Percentiles rank a stretch among this genome's conserved stretches.
phyloP scores from a whole-genome alignment of 2,329 filamentous ascomycete genomes.

The Colletotrichum incanum region DNA sequence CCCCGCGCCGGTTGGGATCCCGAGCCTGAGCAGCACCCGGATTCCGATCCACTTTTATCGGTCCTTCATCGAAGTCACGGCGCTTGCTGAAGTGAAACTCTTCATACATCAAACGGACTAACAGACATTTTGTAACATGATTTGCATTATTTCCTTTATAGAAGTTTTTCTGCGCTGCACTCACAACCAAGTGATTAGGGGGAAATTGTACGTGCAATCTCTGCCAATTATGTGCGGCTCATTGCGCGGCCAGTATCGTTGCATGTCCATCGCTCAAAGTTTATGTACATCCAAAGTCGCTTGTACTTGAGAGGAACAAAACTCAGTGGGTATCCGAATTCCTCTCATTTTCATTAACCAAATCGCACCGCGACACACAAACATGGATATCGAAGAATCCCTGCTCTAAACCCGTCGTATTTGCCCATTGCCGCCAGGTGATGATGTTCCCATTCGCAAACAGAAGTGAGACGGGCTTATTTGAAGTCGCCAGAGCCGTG shows the following conservation, averaged over 20 bases:
- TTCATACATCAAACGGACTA: too few relatives aligned
- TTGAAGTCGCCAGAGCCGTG: conserved; percentile 16
- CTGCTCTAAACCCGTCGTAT: neutral
- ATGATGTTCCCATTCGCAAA: too few relatives aligned
- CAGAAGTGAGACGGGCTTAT: neutral
- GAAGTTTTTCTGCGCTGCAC: too few relatives aligned
- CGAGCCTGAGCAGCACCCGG: neutral
- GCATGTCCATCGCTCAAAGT: neutral
- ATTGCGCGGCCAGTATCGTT: conserved; percentile 1
- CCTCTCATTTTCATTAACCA: neutral
- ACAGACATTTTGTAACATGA: too few relatives aligned
- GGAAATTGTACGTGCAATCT: neutral
- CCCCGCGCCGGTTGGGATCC: neutral
- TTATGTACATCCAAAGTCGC: neutral
- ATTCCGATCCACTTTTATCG: neutral
- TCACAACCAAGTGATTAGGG: too few relatives aligned
- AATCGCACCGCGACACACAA: neutral
- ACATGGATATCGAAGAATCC: neutral
- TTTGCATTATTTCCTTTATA: too few relatives aligned
- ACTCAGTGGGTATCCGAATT: neutral
- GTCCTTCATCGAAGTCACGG: too few relatives aligned
- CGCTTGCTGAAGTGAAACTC: too few relatives aligned
- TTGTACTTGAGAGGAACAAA: neutral
- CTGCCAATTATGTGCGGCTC: neutral
- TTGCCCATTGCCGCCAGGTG: too few relatives aligned